Conservation (phyloP, 1,284 basidiomycete species). For the Ceratobasidium sp. region DNA sequence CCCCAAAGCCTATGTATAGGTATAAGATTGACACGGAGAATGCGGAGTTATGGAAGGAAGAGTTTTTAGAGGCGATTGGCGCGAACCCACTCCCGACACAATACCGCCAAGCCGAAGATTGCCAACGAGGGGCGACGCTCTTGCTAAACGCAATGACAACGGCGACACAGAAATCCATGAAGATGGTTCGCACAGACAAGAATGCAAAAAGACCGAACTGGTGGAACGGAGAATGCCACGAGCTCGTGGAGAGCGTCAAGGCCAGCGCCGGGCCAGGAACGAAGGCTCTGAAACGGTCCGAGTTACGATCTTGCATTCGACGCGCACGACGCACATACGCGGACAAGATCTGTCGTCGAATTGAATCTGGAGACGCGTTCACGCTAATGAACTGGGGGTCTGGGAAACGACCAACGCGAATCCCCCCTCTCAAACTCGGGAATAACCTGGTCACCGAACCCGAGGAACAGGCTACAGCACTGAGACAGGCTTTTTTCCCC, state of each 20-base stretch:
- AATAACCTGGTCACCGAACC: background rate
- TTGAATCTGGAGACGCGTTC: background rate
- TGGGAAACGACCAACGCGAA: background rate
- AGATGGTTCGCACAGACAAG: background rate
- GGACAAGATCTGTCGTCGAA: background rate
- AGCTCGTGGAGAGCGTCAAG: background rate
- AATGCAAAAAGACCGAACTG: background rate
- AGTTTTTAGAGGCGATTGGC: too few species aligned
- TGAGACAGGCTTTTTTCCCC: conserved; percentile 1
- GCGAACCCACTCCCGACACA: too few species aligned
- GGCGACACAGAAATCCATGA: background rate
- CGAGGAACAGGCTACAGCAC: background rate
- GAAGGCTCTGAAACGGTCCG: background rate
- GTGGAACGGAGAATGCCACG: conserved; percentile 17
- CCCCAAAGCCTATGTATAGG: background rate
- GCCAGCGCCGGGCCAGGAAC: too few species aligned
- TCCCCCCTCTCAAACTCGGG: background rate
- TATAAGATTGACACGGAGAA: background rate
- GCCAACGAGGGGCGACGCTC: background rate
- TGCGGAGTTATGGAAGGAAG: too few species aligned
- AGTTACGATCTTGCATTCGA: background rate
- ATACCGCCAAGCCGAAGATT: too few species aligned
- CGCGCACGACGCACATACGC: background rate
- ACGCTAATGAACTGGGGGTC: background rate
- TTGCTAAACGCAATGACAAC: background rate